These are phyloP conservation scores for Suillus americanus DNA, from an alignment of 768 basidiomycete genomes.

Conservation along the genomic window DNA sequence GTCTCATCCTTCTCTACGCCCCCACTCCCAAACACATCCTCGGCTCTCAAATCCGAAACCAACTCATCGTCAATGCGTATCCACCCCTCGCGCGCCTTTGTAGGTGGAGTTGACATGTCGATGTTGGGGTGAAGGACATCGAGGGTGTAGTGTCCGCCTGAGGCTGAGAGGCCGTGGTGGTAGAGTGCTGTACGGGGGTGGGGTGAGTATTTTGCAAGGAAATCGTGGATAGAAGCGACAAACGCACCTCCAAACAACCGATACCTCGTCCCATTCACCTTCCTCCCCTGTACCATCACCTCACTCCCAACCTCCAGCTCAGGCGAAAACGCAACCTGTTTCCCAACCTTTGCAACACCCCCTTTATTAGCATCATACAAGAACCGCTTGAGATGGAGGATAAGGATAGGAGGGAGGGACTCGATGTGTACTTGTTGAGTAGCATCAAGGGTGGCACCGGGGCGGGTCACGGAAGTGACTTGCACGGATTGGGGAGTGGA, in stretches of 20 bases:
- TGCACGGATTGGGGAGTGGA: constrained; percentile 81
- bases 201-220: too few relatives aligned
- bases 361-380: constrained; percentile 73
- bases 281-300: constrained; percentile 54
- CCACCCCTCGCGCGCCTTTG: constrained; percentile 66
- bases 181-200: too few relatives aligned
- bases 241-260: constrained; percentile 79
- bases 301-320: constrained; percentile 77
- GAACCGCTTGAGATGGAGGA: constrained; percentile 91
- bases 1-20: constrained; percentile 46
- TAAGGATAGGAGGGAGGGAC: constrained; percentile 76
- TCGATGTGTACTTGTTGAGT: constrained; percentile 76
- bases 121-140: constrained; percentile 80
- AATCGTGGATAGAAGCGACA: not conserved
- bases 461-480: constrained; percentile 53
- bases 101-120: constrained; percentile 36
- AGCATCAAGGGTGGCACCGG: constrained; percentile 67
- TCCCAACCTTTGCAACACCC: constrained; percentile 84
- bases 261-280: constrained; percentile 56
- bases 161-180: constrained; percentile 89
- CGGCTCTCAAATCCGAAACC: constrained; percentile 66
- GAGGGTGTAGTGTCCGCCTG: constrained; percentile 94
- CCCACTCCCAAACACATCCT: constrained; percentile 68
- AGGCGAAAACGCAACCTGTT: constrained; percentile 74
- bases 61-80: constrained; percentile 92